Percentiles rank a stretch among this genome's conserved stretches.
phyloP scores from a whole-genome alignment of 768 basidiomycete species.

The Boletellus sp. region DNA sequence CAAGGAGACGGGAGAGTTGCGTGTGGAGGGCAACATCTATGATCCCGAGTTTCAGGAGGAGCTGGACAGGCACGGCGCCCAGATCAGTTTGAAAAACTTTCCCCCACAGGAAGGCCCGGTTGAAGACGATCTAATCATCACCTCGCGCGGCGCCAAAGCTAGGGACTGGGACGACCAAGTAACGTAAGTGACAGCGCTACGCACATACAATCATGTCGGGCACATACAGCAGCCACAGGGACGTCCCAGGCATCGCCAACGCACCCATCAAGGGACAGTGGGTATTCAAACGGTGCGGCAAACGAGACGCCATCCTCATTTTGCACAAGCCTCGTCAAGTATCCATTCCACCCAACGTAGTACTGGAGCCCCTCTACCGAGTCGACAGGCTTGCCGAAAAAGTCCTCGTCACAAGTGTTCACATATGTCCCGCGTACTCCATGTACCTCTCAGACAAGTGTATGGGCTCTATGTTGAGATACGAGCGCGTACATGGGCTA shows the following conservation, averaged over 20 bases:
- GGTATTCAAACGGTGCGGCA: conserved; percentile 22
- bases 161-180: conserved; percentile 12
- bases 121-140: conserved; percentile 24
- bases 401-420: conserved; percentile 29
- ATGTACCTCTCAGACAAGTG: conserved; percentile 31
- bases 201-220: neutral
- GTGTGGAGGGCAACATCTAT: conserved; percentile 34
- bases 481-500: too few relatives aligned
- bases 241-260: conserved; percentile 16
- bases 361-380: conserved; percentile 26
- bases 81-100: conserved; percentile 14
- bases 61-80: conserved; percentile 11
- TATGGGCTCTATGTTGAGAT: neutral
- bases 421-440: conserved; percentile 31
- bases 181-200: conserved; percentile 12
- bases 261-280: conserved; percentile 32
- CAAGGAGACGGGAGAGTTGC: conserved; percentile 28
- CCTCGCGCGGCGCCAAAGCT: conserved; percentile 16
- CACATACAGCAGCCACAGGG: conserved; percentile 1
- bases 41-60: conserved; percentile 19
- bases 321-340: conserved; percentile 28
- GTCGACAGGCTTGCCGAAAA: conserved; percentile 27
- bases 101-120: conserved; percentile 13
- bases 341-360: conserved; percentile 15
- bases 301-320: conserved; percentile 31